A percentile compares a stretch with the other conserved stretches of the same genome.
phyloP scores from a whole-genome alignment of 2,329 filamentous ascomycete genomes.

The Magnaporthiopsis poae region DNA sequence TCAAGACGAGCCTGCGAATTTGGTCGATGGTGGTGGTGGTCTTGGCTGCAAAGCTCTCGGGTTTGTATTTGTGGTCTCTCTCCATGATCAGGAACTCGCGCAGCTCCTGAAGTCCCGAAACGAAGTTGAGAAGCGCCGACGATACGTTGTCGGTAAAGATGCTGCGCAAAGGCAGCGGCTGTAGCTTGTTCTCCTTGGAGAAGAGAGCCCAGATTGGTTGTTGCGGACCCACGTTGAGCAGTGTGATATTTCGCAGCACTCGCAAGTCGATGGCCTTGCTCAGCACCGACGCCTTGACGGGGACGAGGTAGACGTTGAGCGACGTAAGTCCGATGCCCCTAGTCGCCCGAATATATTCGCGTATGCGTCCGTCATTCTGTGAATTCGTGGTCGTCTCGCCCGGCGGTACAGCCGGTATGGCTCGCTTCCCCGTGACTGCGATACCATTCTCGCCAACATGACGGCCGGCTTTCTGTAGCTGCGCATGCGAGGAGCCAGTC shows the following conservation, averaged over 20 bases:
- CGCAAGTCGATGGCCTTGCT: slow-evolving; percentile 46
- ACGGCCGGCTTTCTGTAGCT: slow-evolving; percentile 21
- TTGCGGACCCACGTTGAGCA: slow-evolving; percentile 56
- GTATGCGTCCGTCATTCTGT: slow-evolving; percentile 20
- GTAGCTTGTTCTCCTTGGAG: slow-evolving; percentile 40
- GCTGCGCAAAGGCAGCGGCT: slow-evolving; percentile 42
- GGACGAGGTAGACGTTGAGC: slow-evolving; percentile 49
- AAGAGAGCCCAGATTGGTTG: slow-evolving; percentile 49
- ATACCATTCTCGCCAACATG: slow-evolving; percentile 27
- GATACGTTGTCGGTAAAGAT: slow-evolving; percentile 58
- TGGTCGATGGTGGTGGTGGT: slow-evolving; percentile 44
- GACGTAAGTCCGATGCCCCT: slow-evolving; percentile 47
- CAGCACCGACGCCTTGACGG: slow-evolving; percentile 48
- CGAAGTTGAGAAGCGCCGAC: slow-evolving; percentile 40
- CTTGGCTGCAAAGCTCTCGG: slow-evolving; percentile 42
- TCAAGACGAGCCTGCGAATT: slow-evolving; percentile 47
- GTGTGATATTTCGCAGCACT: slow-evolving; percentile 45
- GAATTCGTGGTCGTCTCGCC: background rate
- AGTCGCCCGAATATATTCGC: slow-evolving; percentile 46
- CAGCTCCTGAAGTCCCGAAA: slow-evolving; percentile 42
- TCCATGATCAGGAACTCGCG: slow-evolving; percentile 53
- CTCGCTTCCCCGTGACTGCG: slow-evolving; percentile 20
- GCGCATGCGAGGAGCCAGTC: slow-evolving; percentile 20
- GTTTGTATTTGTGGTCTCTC: slow-evolving; percentile 38
- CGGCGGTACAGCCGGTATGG: slow-evolving; percentile 4